These are phyloP conservation scores for Phytophthora citricola DNA, from an alignment of 352 stramenopile species.

Conservation along the genomic window DNA sequence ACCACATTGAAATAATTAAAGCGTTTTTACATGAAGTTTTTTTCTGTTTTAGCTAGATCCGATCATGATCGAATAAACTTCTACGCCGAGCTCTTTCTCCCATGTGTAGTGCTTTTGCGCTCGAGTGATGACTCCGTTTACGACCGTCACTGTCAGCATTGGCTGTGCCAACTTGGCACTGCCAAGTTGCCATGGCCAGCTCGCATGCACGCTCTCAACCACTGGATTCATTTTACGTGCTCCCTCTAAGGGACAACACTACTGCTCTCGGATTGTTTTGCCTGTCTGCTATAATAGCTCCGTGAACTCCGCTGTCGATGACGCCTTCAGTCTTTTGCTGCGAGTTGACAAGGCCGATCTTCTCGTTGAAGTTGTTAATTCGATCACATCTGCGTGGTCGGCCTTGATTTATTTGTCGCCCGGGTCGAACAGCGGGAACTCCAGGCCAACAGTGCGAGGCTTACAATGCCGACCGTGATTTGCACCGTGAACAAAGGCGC, in stretches of 20 bases:
- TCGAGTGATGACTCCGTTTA: too few species aligned
- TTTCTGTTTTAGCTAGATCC: too few species aligned
- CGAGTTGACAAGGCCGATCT: conserved; percentile 9
- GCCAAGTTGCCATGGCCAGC: too few species aligned
- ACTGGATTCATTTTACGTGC: conserved; percentile 25
- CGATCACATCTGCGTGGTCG: conserved; percentile 6
- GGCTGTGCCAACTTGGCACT: too few species aligned
- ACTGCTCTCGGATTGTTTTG: conserved; percentile 5
- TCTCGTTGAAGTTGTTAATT: conserved; percentile 27
- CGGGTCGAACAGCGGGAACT: conserved; percentile 19
- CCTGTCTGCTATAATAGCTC: conserved; percentile 1
- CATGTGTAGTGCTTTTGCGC: too few species aligned
- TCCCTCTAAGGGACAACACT: conserved; percentile 7
- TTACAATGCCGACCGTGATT: conserved; percentile 12
- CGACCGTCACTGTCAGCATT: too few species aligned
- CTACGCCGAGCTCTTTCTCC: too few species aligned
- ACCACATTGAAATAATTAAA: too few species aligned
- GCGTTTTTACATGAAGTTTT: too few species aligned
- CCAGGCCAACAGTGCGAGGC: neutral
- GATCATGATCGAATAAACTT: too few species aligned
- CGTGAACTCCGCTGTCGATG: conserved; percentile 10
- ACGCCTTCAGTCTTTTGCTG: conserved; percentile 1
- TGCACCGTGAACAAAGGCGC: conserved; percentile 21
- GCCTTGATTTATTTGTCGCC: conserved; percentile 26
- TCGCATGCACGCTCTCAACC: too few species aligned